Conservation (phyloP, 768 basidiomycete species). For the Chiua virens region DNA sequence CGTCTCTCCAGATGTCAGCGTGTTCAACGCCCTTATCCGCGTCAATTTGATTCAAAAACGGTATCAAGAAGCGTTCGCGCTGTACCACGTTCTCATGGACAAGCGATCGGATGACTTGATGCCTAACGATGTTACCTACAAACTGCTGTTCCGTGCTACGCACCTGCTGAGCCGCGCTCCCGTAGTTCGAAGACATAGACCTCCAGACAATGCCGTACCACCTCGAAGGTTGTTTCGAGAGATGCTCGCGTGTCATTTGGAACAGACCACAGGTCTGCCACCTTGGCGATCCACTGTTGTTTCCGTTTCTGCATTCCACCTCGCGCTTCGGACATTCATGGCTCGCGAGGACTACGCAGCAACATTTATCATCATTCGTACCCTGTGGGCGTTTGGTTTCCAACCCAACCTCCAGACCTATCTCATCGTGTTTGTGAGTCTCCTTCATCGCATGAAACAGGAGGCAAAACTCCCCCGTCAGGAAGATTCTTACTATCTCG, state of each 20-base stretch:
- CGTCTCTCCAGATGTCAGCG: slow-evolving; percentile 36
- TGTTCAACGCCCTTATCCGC: slow-evolving; percentile 53
- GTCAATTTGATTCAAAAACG: slow-evolving; percentile 35
- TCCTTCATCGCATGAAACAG: slow-evolving; percentile 34
- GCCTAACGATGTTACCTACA: slow-evolving; percentile 48
- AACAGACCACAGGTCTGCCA: slow-evolving; percentile 14
- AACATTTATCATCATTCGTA: slow-evolving; percentile 40
- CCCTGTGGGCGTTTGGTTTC: slow-evolving; percentile 31
- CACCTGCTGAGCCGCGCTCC: slow-evolving; percentile 15
- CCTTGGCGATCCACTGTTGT: slow-evolving; percentile 27
- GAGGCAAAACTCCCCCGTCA: slow-evolving; percentile 10
- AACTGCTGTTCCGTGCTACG: slow-evolving; percentile 39
- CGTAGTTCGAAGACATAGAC: slow-evolving; percentile 23
- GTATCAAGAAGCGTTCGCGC: slow-evolving; percentile 38
- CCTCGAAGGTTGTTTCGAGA: slow-evolving; percentile 47
- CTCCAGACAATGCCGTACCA: slow-evolving; percentile 24
- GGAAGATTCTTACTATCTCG: slow-evolving; percentile 15
- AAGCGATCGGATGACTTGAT: slow-evolving; percentile 31
- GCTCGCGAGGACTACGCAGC: slow-evolving; percentile 46
- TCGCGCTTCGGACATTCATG: slow-evolving; percentile 47
- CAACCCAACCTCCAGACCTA: slow-evolving; percentile 39
- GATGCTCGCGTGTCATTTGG: slow-evolving; percentile 39
- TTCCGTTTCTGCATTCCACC: slow-evolving; percentile 38
- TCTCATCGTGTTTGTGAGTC: slow-evolving; percentile 37
- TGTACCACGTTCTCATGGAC: slow-evolving; percentile 42